Evolutionary conservation across 768 basidiomycete genomes (phyloP).

Genomic region (Termitomyces heimii): DNA sequence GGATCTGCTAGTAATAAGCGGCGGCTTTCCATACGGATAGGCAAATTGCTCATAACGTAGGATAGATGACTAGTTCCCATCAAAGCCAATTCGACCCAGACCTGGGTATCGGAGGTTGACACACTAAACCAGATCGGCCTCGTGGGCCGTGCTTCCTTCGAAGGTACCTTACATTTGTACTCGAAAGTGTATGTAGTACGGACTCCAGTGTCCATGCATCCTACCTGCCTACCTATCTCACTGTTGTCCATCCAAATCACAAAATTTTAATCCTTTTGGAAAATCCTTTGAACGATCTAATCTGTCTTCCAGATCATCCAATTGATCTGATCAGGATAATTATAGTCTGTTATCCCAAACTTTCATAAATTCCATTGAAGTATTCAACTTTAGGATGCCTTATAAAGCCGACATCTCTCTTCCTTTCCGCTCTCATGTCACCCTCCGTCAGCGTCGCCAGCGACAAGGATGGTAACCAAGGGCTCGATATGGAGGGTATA

Average conservation of each 20-base stretch:
- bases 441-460: slow-evolving; percentile 3
- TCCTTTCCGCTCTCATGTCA: slow-evolving; percentile 4
- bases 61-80: background rate
- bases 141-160: slow-evolving; percentile 1
- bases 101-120: background rate
- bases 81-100: background rate
- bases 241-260: no score
- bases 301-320: background rate
- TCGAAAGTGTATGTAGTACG: no score
- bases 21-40: background rate
- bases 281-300: background rate
- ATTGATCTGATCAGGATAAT: slow-evolving; percentile 7
- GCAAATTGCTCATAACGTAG: background rate
- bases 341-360: background rate
- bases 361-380: background rate
- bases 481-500: background rate
- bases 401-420: background rate
- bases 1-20: no score
- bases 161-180: background rate
- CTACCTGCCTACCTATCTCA: no score
- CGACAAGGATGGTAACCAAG: slow-evolving; percentile 7
- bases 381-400: background rate
- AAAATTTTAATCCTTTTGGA: background rate
- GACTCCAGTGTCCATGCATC: no score
- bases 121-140: background rate